Percentiles rank a stretch among this genome's conserved stretches.
phyloP scores from a whole-genome alignment of 2,329 filamentous ascomycete species.

The Diaporthe citriasiana region DNA sequence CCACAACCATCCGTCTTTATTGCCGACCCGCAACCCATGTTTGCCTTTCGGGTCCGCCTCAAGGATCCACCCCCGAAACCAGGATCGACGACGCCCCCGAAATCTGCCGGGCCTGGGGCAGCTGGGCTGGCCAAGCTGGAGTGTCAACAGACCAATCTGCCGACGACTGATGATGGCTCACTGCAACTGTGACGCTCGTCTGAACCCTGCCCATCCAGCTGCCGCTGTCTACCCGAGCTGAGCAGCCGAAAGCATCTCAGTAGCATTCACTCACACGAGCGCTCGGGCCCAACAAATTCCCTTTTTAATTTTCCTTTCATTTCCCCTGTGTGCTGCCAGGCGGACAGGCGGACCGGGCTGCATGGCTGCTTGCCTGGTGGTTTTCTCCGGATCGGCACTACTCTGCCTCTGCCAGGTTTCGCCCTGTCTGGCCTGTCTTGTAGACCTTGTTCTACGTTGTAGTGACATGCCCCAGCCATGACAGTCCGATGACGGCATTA shows the following conservation, averaged over 20 bases:
- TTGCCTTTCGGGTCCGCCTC: constrained; percentile 26
- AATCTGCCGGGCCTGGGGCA: constrained; percentile 19
- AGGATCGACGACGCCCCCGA: constrained; percentile 22
- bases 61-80: constrained; percentile 29
- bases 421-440: constrained; percentile 4
- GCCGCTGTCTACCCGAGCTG: neutral
- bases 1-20: constrained; percentile 21
- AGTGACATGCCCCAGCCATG: neutral
- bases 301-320: neutral
- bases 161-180: constrained; percentile 13
- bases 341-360: too few relatives aligned
- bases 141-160: constrained; percentile 15
- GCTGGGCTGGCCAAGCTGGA: too few relatives aligned
- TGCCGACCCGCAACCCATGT: constrained; percentile 23
- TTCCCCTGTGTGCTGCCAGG: too few relatives aligned
- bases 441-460: neutral
- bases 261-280: constrained; percentile 24
- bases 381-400: neutral
- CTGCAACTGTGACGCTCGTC: constrained; percentile 21
- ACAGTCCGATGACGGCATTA: constrained; percentile 18
- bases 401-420: neutral
- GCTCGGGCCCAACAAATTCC: neutral
- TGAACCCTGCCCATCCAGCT: neutral
- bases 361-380: neutral
- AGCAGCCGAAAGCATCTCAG: constrained; percentile 23